Conservation (phyloP, 2,329 filamentous ascomycete genomes). For the Triangularia verruculosa region DNA sequence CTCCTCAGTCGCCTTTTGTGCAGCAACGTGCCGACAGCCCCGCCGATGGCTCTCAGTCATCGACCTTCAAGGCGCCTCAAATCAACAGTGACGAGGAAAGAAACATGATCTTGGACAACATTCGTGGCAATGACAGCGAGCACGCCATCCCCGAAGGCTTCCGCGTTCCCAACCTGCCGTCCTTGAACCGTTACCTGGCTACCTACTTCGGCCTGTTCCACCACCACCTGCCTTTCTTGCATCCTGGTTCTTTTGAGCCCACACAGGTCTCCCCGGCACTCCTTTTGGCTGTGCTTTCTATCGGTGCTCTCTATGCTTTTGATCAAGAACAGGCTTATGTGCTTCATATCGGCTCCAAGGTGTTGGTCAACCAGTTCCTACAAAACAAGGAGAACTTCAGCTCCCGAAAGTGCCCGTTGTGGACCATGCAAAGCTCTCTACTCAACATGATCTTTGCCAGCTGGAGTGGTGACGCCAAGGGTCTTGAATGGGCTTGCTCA, state of each 20-base stretch:
- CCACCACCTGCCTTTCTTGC: constrained; percentile 92
- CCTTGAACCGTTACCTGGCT: constrained; percentile 86
- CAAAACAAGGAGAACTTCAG: constrained; percentile 99
- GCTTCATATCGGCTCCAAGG: constrained; percentile 95
- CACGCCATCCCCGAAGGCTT: constrained; percentile 84
- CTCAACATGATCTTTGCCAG: constrained; percentile 99
- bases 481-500: constrained; percentile 96
- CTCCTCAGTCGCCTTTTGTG: constrained; percentile 69
- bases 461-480: constrained; percentile 95
- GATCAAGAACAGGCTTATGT: constrained; percentile 97
- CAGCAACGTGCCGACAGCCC: constrained; percentile 66
- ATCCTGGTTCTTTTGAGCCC: constrained; percentile 85
- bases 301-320: constrained; percentile 93
- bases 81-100: constrained; percentile 82
- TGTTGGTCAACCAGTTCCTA: constrained; percentile 93
- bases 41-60: constrained; percentile 67
- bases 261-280: constrained; percentile 77
- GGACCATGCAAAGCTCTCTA: constrained; percentile 96
- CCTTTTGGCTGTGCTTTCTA: constrained; percentile 85
- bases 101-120: constrained; percentile 79
- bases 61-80: constrained; percentile 70
- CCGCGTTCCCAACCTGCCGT: constrained; percentile 74
- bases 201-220: constrained; percentile 98
- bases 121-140: constrained; percentile 76
- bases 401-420: constrained; percentile 92